These are phyloP conservation scores for Dicorynia guianensis DNA, from an alignment of 306 rosid genomes.

Conservation along the genomic window DNA sequence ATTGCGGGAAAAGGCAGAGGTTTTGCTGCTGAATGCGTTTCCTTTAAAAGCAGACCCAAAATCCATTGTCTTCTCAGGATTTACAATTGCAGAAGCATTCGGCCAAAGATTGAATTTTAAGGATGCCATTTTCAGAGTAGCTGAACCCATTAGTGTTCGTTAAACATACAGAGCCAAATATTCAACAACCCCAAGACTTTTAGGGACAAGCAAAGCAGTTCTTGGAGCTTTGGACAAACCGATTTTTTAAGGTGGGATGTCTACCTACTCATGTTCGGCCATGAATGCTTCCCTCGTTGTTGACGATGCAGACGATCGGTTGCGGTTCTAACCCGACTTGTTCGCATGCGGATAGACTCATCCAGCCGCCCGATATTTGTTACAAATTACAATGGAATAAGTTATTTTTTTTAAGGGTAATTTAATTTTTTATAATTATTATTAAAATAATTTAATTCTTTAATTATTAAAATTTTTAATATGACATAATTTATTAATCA, in stretches of 20 bases:
- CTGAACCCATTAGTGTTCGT: conserved; percentile 39
- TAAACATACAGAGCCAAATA: not conserved
- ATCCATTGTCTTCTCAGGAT: conserved; percentile 12
- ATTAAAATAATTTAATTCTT: too few relatives aligned
- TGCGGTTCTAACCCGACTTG: not conserved
- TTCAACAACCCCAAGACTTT: not conserved
- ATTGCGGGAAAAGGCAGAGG: conserved; percentile 48
- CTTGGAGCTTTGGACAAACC: conserved; percentile 19
- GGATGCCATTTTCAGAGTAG: conserved; percentile 50
- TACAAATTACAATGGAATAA: too few relatives aligned
- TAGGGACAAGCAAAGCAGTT: not conserved
- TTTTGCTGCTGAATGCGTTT: conserved; percentile 39
- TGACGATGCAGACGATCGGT: not conserved
- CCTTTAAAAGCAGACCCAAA: conserved; percentile 31
- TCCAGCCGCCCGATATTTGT: too few relatives aligned
- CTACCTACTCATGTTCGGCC: not conserved
- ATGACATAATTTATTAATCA: too few relatives aligned
- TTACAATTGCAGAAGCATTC: conserved; percentile 31
- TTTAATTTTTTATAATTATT: too few relatives aligned
- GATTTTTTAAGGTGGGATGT: not conserved
- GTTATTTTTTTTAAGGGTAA: too few relatives aligned
- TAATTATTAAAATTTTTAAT: too few relatives aligned
- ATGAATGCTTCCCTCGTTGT: not conserved
- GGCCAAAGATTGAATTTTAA: conserved; percentile 27
- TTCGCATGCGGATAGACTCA: not conserved